Base-by-base conservation (phyloP, 1,284 basidiomycete species). In the Malassezia vespertilionis region DNA sequence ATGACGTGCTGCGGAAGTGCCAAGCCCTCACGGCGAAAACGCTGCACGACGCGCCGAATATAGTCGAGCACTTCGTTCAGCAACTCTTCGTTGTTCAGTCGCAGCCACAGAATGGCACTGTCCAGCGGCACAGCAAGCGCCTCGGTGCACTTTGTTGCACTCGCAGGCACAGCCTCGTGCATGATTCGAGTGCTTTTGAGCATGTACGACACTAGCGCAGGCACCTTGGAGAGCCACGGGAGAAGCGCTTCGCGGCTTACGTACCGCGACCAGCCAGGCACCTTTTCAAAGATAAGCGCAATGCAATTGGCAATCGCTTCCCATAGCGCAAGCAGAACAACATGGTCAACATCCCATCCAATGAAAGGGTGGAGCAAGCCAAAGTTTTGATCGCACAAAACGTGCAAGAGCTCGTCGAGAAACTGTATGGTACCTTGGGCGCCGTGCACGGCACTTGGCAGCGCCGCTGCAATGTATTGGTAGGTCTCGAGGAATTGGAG, bases 81-180 rank as follows among this genome's bases (percentile, higher is more conserved):
- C 17, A 69, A 60, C 40, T 65, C 65, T n/a, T 52, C 46, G n/a
- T 70, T 59, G 45, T 69, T 70, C 50, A 70, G 61, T 26, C 67
- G 65, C 14, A 70, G 58, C 64, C 63, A 70, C 35, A 48, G 52
- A 15, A 56, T 54, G 1, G 64, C 64, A 31, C 45, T 42, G 35
- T 68, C 58, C 39, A 69, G 37, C 1, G 66, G 66, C 17, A 56
- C 18, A 2, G 64, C 44, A 1, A 69, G 56, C 18, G 62, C 52
- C 10, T 52, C 46, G 20, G 53, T 45, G 9, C 42, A 34, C 5
- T 36, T 42, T 7, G 40, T 39, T 12, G 36, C 12, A 8, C 20
- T 11, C n/a, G 36, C 28, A 2, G 33, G 23, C 6, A 39, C 28
- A 11, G 39, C 53, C 9, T 49, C 47, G 46, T 46, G 46, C n/a